Conservation (phyloP, 2,329 filamentous ascomycete genomes). For the Aspergillus latus region DNA sequence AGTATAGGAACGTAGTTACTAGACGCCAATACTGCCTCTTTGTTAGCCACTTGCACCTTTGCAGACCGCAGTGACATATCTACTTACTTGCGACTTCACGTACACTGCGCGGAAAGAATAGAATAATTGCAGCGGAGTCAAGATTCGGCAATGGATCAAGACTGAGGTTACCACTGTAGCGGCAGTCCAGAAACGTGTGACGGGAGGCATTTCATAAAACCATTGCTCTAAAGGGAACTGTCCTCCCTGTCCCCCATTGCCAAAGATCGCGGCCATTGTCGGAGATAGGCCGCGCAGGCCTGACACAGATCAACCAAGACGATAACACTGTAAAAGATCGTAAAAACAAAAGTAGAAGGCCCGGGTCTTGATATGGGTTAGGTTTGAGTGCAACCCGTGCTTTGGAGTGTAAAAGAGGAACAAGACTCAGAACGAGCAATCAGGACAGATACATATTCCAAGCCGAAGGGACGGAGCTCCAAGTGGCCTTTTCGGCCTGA, state of each 20-base stretch:
- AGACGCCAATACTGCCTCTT: constrained; percentile 82
- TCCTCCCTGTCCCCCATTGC: constrained; percentile 48
- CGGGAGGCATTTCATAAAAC: constrained; percentile 98
- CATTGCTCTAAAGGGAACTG: constrained; percentile 87
- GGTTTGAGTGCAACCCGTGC: background rate
- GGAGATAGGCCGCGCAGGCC: constrained; percentile 6
- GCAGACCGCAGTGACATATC: background rate
- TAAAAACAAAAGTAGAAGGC: too few relatives aligned
- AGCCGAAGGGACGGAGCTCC: constrained; percentile 8
- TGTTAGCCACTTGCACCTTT: constrained; percentile 7
- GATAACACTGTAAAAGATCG: too few relatives aligned
- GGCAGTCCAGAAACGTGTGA: constrained; percentile 95
- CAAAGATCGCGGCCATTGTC: constrained; percentile 43
- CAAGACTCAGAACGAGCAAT: background rate
- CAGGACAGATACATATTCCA: background rate
- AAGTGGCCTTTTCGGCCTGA: constrained; percentile 27
- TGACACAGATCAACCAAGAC: too few relatives aligned
- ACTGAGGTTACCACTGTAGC: constrained; percentile 84
- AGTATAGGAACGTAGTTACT: constrained; percentile 95
- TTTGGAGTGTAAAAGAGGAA: background rate
- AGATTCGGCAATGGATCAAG: constrained; percentile 86
- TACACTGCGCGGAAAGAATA: constrained; percentile 95
- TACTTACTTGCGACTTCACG: constrained; percentile 78
- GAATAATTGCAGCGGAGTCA: constrained; percentile 93
- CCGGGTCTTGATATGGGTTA: too few relatives aligned